Conservation (phyloP, 192 early-diverging fungal genomes). For the Pilobolus umbonatus region DNA sequence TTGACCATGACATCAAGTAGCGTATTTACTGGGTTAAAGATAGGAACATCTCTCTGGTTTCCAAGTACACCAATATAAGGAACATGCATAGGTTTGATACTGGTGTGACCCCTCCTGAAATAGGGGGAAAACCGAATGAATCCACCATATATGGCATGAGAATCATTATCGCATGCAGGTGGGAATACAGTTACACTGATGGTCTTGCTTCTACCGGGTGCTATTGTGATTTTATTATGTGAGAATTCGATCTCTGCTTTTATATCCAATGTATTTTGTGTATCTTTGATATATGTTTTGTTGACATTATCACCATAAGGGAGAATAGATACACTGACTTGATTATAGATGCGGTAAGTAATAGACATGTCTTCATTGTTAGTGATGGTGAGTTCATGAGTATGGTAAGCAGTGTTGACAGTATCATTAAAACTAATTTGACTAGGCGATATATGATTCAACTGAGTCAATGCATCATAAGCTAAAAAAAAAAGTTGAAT, state of each 20-base stretch:
- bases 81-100: conserved; percentile 25
- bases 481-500: conserved; percentile 12
- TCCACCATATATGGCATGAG: conserved; percentile 43
- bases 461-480: conserved; percentile 35
- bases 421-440: conserved; percentile 52
- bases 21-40: conserved; percentile 32
- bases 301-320: conserved; percentile 31
- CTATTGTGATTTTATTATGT: conserved; percentile 11
- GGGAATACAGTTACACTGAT: conserved; percentile 23
- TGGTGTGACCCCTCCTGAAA: conserved; percentile 10
- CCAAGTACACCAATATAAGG: conserved; percentile 49
- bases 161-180: conserved; percentile 21
- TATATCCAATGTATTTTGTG: conserved; percentile 1
- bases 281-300: conserved; percentile 12
- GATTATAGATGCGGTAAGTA: conserved; percentile 37
- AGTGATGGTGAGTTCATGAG: conserved; percentile 36
- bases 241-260: conserved; percentile 19
- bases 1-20: conserved; percentile 1
- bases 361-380: conserved; percentile 35
- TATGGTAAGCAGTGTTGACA: conserved; percentile 25
- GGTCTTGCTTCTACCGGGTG: conserved; percentile 17
- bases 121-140: conserved; percentile 28
- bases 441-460: conserved; percentile 34
- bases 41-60: conserved; percentile 39
- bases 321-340: conserved; percentile 31